Percentiles rank a stretch among this genome's conserved stretches.
Evolutionary conservation across 345 rosid species (phyloP).

Genomic region (Gossypium raimondii): DNA sequence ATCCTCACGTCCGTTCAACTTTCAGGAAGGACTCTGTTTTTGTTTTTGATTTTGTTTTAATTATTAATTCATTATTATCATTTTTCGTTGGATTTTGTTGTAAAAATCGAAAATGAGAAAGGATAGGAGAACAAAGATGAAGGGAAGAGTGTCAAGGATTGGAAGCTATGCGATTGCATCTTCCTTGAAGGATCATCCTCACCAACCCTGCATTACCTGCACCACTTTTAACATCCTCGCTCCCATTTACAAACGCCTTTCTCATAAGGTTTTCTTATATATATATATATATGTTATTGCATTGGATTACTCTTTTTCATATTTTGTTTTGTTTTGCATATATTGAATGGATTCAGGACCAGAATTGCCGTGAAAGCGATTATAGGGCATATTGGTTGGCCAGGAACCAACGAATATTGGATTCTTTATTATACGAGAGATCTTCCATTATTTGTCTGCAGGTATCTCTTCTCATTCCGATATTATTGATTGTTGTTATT

Average conservation of each 20-base stretch:
- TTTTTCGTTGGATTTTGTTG: not conserved
- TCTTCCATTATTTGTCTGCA: constrained; percentile 89
- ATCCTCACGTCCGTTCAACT: not conserved
- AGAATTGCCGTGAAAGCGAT: constrained; percentile 74
- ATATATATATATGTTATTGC: not conserved
- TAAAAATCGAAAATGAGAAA: constrained; percentile 15
- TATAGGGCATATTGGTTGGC: constrained; percentile 58
- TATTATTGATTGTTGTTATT: not conserved
- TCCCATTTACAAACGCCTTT: constrained; percentile 82
- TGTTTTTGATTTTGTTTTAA: no score
- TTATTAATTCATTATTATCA: not conserved
- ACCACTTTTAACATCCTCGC: constrained; percentile 88
- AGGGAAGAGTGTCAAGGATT: constrained; percentile 60
- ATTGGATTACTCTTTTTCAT: not conserved
- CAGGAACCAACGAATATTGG: constrained; percentile 76
- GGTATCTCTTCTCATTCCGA: constrained; percentile 33
- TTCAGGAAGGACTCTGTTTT: not conserved
- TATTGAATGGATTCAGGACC: constrained; percentile 36
- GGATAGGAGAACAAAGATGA: constrained; percentile 34
- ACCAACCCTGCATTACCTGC: constrained; percentile 74
- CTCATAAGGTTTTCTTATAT: constrained; percentile 31
- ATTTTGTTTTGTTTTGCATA: not conserved
- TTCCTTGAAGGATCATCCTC: constrained; percentile 56
- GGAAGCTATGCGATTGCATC: constrained; percentile 92
- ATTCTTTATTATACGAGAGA: constrained; percentile 70